phyloP scores from a whole-genome alignment of 106 monocot species.

The Vanilla planifolia region DNA sequence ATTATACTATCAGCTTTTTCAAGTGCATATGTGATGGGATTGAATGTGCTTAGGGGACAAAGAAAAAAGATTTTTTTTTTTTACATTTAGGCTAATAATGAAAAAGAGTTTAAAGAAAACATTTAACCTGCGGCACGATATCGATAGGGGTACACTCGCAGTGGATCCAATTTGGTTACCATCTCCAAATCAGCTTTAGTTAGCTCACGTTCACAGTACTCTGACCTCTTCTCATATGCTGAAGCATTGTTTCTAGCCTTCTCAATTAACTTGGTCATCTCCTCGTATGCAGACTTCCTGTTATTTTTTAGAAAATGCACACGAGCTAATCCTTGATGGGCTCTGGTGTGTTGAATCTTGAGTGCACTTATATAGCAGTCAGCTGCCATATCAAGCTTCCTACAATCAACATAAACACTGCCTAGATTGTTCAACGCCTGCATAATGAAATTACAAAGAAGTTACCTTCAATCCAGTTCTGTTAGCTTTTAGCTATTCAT shows the following conservation, averaged over 20 bases:
- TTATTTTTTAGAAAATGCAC: conserved; percentile 88
- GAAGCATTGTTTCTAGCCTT: conserved; percentile 93
- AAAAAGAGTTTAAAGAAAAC: too few species aligned
- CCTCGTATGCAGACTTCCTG: conserved; percentile 70
- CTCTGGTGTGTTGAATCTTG: conserved; percentile 90
- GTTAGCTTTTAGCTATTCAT: neutral
- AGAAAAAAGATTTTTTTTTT: too few species aligned
- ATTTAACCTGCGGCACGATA: conserved; percentile 93
- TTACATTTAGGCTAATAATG: too few species aligned
- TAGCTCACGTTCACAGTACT: conserved; percentile 85
- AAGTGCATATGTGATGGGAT: too few species aligned
- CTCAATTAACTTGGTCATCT: conserved; percentile 89
- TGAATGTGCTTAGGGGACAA: too few species aligned
- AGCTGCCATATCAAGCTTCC: conserved; percentile 77
- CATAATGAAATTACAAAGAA: conserved; percentile 3
- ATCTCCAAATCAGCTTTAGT: conserved; percentile 79
- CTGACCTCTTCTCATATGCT: conserved; percentile 96
- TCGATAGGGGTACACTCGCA: conserved; percentile 93
- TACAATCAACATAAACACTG: conserved; percentile 94
- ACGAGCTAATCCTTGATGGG: conserved; percentile 95
- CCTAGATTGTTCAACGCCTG: conserved; percentile 99
- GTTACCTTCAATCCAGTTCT: neutral
- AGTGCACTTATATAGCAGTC: conserved; percentile 92
- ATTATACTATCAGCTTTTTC: too few species aligned
- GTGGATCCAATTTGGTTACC: conserved; percentile 86